Base-by-base conservation (phyloP, 2,329 filamentous ascomycete species). In the Phialophora expanda region DNA sequence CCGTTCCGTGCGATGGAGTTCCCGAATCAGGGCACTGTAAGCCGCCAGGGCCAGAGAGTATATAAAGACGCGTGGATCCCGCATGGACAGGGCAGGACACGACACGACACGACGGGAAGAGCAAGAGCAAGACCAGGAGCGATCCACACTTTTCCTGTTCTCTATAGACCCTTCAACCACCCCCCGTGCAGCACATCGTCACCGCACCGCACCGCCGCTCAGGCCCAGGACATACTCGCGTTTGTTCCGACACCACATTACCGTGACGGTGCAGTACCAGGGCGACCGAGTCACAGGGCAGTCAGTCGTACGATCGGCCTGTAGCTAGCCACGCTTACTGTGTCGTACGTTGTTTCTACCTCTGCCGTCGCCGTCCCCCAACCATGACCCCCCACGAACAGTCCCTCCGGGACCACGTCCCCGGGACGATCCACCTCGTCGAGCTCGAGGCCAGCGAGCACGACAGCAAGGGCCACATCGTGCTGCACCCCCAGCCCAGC, bases 381-480 rank as follows among this genome's bases (percentile, higher is more conserved):
- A 20, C 24, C 8, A 55, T 55, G 53, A 28, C 53, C 7, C 3
- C 5, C 22, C 53, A 55, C 26, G 53, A 55, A 20, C 53, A 34
- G 28, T n/a, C 26, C n/a, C 22, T 55, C 4, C 24, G 53, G 50
- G 69, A 72, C 34, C 71, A 70, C 53, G 74, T 79, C 26, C 79
- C 80, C 0, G 81, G 81, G 28, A 83, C 81, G 0, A 75, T 82
- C 44, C 77, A 77, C 2, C 74, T 83, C 20, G 75, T 82, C 7
- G 81, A 83, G 53, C 62, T 14, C 73, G 67, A 26, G 78, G 81
- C 50, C 79, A 30, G 26, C 28, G 53, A 55, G 12, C 53, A 55
- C 28, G 53, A 57, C 55, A 24, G 22, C n/a, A 57, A 57, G 17
- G 55, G 55, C 30, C 30, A 46, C 32, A 57, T 82, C 54, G 75